Conservation (phyloP, 441 rosid species). For the Brassica hybrid region DNA sequence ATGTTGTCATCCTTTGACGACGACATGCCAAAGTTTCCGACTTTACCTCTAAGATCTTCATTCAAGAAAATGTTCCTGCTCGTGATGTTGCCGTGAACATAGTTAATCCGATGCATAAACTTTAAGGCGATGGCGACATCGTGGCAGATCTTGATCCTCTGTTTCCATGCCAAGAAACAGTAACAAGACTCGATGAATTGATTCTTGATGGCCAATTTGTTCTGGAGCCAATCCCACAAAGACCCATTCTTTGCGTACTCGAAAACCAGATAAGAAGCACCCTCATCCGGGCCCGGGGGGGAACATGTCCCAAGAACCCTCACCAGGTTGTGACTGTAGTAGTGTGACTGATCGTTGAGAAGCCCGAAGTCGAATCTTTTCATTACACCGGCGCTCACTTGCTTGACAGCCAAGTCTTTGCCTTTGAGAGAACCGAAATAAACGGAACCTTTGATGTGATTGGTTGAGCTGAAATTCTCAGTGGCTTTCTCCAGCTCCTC, state of each 20-base stretch:
- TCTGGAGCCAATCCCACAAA: conserved; percentile 89
- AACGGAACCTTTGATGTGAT: conserved; percentile 77
- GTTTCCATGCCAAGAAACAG: conserved; percentile 90
- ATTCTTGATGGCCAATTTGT: conserved; percentile 90
- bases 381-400: conserved; percentile 42
- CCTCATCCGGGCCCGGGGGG: no score
- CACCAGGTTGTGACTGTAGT: conserved; percentile 74
- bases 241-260: conserved; percentile 92
- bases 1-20: conserved; percentile 67
- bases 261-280: conserved; percentile 62
- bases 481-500: conserved; percentile 83
- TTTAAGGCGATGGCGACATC: conserved; percentile 86
- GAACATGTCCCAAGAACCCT: conserved; percentile 75
- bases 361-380: conserved; percentile 60
- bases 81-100: conserved; percentile 73
- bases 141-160: conserved; percentile 84
- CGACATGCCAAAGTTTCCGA: conserved; percentile 85
- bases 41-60: conserved; percentile 87
- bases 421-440: conserved; percentile 83
- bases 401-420: conserved; percentile 75
- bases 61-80: conserved; percentile 82
- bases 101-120: conserved; percentile 89
- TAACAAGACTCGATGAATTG: conserved; percentile 92
- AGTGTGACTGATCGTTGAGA: conserved; percentile 56
- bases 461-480: conserved; percentile 73